phyloP scores from a whole-genome alignment of 371 early-diverging fungal genomes.

The Agmasoma carcini region DNA sequence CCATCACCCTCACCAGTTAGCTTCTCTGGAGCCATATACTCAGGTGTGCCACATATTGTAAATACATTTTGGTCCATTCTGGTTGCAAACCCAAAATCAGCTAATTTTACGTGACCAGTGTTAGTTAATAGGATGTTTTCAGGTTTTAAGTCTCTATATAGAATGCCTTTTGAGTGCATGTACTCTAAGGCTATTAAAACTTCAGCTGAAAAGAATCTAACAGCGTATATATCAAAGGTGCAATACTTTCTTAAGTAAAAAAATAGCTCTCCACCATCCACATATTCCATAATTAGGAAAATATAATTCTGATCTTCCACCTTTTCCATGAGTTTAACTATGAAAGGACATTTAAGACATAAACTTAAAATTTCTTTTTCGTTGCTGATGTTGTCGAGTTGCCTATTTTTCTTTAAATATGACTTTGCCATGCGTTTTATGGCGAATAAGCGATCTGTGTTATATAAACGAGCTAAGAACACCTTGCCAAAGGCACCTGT shows the following conservation, averaged over 20 bases:
- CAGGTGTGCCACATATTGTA: constrained; percentile 77
- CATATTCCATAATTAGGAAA: constrained; percentile 77
- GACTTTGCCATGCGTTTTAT: constrained; percentile 83
- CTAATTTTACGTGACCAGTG: constrained; percentile 87
- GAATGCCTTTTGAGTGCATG: constrained; percentile 78
- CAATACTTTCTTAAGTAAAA: constrained; percentile 66
- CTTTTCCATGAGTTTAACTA: constrained; percentile 74
- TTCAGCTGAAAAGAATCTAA: constrained; percentile 88
- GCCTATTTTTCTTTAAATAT: constrained; percentile 76
- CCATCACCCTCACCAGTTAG: constrained; percentile 82
- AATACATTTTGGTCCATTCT: constrained; percentile 60
- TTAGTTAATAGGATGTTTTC: constrained; percentile 75
- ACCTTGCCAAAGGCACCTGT: constrained; percentile 97
- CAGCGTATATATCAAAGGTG: constrained; percentile 56
- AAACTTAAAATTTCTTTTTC: constrained; percentile 77
- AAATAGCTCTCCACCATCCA: constrained; percentile 81
- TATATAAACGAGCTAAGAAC: constrained; percentile 64
- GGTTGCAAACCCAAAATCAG: constrained; percentile 96
- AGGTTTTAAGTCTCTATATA: constrained; percentile 93
- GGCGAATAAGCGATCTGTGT: constrained; percentile 59
- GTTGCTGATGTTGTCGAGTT: constrained; percentile 85
- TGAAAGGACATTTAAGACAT: constrained; percentile 71
- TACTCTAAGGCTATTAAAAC: constrained; percentile 88
- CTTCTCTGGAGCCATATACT: constrained; percentile 94
- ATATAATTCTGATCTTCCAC: constrained; percentile 68